These are phyloP conservation scores for Trametes cubensis DNA, from an alignment of 768 basidiomycete genomes.

Conservation along the genomic window DNA sequence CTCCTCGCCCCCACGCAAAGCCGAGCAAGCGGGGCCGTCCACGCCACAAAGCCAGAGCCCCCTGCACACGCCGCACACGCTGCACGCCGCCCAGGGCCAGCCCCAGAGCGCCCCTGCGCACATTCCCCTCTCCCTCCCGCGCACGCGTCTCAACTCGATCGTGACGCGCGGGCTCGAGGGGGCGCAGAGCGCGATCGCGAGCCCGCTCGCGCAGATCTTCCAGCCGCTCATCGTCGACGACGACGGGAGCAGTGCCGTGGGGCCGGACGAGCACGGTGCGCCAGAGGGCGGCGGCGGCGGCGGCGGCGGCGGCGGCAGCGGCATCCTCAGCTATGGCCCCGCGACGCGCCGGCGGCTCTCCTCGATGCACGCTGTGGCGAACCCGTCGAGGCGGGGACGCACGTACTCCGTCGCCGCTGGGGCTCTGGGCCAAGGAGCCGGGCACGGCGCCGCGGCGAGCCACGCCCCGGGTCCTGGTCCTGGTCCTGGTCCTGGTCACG, in stretches of 20 bases:
- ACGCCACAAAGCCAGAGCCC: no score
- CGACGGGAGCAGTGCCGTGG: conserved; percentile 29
- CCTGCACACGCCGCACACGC: background rate
- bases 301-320: no score
- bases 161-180: conserved; percentile 42
- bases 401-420: conserved; percentile 13
- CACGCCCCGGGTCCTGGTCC: no score
- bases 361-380: conserved; percentile 33
- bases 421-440: no score
- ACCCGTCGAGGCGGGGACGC: conserved; percentile 19
- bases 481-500: no score
- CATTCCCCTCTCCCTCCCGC: conserved; percentile 27
- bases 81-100: background rate
- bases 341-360: conserved; percentile 43
- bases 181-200: conserved; percentile 44
- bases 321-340: conserved; percentile 43
- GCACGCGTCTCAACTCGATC: conserved; percentile 49
- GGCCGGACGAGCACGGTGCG: background rate
- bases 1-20: conserved; percentile 7
- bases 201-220: conserved; percentile 76
- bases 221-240: conserved; percentile 66
- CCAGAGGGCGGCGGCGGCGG: background rate
- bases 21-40: conserved; percentile 1
- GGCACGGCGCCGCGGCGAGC: no score
- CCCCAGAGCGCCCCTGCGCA: conserved; percentile 17